These are phyloP conservation scores for Talaromyces rugulosus DNA, from an alignment of 2,329 filamentous ascomycete genomes.

Conservation along the genomic window DNA sequence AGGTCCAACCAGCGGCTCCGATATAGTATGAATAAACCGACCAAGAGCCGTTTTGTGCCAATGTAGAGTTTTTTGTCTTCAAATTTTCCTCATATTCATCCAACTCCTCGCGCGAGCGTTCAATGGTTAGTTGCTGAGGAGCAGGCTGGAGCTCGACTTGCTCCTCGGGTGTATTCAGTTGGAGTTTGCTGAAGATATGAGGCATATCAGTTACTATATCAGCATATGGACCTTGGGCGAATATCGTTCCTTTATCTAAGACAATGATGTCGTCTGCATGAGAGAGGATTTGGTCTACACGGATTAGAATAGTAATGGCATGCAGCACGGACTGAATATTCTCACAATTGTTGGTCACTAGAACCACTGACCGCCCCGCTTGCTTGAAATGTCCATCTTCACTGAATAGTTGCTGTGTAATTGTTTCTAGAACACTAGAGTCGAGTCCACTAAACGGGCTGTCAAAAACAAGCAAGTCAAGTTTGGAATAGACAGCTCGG, in stretches of 20 bases:
- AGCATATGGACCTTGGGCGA: not conserved
- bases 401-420: constrained; percentile 1
- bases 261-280: constrained; percentile 38
- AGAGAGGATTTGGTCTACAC: not conserved
- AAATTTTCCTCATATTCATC: not conserved
- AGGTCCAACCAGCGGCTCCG: constrained; percentile 32
- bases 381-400: not conserved
- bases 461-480: constrained; percentile 9
- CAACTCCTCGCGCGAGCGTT: not conserved
- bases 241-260: constrained; percentile 18
- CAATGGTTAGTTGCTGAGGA: not conserved
- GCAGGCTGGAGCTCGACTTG: not conserved
- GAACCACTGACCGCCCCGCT: not conserved
- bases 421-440: not conserved
- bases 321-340: not conserved
- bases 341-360: not conserved
- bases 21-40: constrained; percentile 40
- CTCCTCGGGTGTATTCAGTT: not conserved
- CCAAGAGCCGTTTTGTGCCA: constrained; percentile 31
- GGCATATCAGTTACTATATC: not conserved
- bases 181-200: not conserved
- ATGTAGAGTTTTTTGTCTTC: not conserved
- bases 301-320: not conserved
- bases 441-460: constrained; percentile 11
- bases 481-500: constrained; percentile 47